phyloP scores from a whole-genome alignment of 2,329 filamentous ascomycete genomes.

The Alternaria viburni region DNA sequence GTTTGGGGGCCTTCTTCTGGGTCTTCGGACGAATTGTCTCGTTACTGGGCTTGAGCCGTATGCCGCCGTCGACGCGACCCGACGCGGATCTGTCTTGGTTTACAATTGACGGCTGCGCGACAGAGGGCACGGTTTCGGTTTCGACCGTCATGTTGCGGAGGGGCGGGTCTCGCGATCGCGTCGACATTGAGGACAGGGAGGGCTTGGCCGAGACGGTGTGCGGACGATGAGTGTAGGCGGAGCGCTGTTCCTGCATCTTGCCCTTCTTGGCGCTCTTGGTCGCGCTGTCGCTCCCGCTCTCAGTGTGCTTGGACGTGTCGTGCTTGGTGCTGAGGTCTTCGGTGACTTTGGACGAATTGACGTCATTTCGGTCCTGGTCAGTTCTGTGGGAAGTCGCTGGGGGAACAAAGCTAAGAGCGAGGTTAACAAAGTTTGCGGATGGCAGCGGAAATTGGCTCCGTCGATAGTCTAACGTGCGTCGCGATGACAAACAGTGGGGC shows the following conservation, averaged over 20 bases:
- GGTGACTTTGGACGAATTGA: constrained; percentile 55
- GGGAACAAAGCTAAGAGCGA: constrained; percentile 25
- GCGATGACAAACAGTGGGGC: constrained; percentile 38
- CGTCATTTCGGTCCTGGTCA: constrained; percentile 52
- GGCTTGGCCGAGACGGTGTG: constrained; percentile 65
- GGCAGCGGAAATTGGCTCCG: constrained; percentile 23
- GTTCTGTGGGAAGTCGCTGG: constrained; percentile 26
- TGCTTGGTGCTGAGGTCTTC: constrained; percentile 54
- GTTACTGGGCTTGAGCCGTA: constrained; percentile 87
- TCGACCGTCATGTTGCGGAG: constrained; percentile 95
- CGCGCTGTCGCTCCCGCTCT: constrained; percentile 72
- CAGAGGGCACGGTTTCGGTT: constrained; percentile 91
- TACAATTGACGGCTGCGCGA: constrained; percentile 79
- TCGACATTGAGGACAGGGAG: constrained; percentile 70
- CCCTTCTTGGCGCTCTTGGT: constrained; percentile 30
- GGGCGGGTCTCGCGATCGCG: constrained; percentile 74
- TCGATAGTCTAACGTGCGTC: constrained; percentile 28
- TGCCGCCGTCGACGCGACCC: constrained; percentile 73
- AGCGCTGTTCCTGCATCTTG: constrained; percentile 53
- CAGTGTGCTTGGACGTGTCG: constrained; percentile 50
- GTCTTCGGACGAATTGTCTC: constrained; percentile 96
- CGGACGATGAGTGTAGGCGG: constrained; percentile 51
- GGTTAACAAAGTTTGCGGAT: constrained; percentile 29
- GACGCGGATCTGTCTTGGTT: constrained; percentile 61
- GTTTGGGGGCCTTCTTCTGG: constrained; percentile 80